Percentiles rank a stretch among this genome's conserved stretches.
These are phyloP conservation scores for Penicillium crystallinum DNA, from an alignment of 495 filamentous ascomycete genomes.

Conservation along the genomic window DNA sequence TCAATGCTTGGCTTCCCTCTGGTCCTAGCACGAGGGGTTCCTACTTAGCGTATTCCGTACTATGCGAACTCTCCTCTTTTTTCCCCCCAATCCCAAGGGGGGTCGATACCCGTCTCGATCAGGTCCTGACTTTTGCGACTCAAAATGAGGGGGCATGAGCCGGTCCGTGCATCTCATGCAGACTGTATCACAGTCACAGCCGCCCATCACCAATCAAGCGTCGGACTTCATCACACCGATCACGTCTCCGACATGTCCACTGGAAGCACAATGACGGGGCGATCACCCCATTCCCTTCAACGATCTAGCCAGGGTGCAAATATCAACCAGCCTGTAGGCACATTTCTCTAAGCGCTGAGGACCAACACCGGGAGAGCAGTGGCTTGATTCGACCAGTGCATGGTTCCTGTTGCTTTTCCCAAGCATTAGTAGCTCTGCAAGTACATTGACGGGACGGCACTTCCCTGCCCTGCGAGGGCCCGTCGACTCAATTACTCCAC, in stretches of 20 bases:
- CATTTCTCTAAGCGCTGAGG: conserved; percentile 23
- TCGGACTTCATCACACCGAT: conserved; percentile 21
- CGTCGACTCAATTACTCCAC: conserved; percentile 8
- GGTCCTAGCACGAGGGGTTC: not conserved
- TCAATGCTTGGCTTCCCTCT: not conserved
- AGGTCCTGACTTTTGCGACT: not conserved
- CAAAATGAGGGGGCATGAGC: conserved; percentile 3
- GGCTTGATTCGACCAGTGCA: conserved; percentile 21
- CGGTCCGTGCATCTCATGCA: conserved; percentile 32
- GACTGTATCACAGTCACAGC: conserved; percentile 37
- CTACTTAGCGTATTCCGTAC: not conserved
- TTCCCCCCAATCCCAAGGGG: not conserved
- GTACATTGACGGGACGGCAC: conserved; percentile 8
- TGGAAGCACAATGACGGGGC: conserved; percentile 3
- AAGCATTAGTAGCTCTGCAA: conserved; percentile 3
- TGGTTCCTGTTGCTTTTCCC: not conserved
- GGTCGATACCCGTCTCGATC: not conserved
- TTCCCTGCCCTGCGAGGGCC: conserved; percentile 4
- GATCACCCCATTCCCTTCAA: conserved; percentile 4
- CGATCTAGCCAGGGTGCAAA: not conserved
- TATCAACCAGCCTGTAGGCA: conserved; percentile 15
- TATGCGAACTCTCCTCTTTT: not conserved
- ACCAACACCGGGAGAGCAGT: conserved; percentile 1
- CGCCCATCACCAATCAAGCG: conserved; percentile 26
- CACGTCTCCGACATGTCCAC: conserved; percentile 17